Conservation (phyloP, 2,329 filamentous ascomycete species). For the Apiospora kogelbergensis region DNA sequence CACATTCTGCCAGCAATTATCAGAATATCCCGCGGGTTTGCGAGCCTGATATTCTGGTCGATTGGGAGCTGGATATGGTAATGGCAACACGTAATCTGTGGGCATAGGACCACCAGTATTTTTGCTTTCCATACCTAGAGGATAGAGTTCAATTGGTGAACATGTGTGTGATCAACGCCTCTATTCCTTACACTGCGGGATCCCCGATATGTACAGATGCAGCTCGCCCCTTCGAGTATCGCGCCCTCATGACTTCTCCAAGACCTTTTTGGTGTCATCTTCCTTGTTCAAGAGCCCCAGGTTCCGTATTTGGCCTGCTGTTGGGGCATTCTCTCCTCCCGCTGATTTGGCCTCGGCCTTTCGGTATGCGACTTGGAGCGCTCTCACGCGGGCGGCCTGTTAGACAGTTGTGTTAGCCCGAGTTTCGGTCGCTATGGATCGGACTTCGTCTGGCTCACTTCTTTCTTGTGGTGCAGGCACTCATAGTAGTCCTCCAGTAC, state of each 20-base stretch:
- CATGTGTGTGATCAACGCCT: conserved; percentile 13
- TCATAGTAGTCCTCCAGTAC: conserved; percentile 97
- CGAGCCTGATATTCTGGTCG: too few relatives aligned
- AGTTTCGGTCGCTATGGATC: conserved; percentile 1
- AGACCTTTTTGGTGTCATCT: conserved; percentile 69
- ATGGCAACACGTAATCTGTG: neutral
- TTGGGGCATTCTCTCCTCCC: conserved; percentile 77
- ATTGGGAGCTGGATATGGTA: neutral
- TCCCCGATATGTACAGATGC: conserved; percentile 24
- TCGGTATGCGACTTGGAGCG: conserved; percentile 82
- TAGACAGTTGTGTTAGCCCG: conserved; percentile 9
- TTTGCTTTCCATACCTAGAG: neutral
- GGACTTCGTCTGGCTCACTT: conserved; percentile 56
- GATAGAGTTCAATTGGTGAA: neutral
- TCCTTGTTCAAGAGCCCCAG: conserved; percentile 82
- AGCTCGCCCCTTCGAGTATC: conserved; percentile 6
- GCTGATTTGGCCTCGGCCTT: conserved; percentile 73
- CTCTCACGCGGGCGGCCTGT: conserved; percentile 75
- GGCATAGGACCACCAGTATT: neutral
- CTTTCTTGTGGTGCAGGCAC: conserved; percentile 98
- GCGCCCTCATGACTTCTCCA: conserved; percentile 33
- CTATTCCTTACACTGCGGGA: conserved; percentile 20
- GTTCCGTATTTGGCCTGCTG: conserved; percentile 82
- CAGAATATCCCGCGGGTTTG: too few relatives aligned
- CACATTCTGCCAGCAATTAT: neutral